A percentile compares a stretch with the other conserved stretches of the same genome.
Conservation (phyloP, 176 grass and related monocot species). For the Aechmea fasciata region DNA sequence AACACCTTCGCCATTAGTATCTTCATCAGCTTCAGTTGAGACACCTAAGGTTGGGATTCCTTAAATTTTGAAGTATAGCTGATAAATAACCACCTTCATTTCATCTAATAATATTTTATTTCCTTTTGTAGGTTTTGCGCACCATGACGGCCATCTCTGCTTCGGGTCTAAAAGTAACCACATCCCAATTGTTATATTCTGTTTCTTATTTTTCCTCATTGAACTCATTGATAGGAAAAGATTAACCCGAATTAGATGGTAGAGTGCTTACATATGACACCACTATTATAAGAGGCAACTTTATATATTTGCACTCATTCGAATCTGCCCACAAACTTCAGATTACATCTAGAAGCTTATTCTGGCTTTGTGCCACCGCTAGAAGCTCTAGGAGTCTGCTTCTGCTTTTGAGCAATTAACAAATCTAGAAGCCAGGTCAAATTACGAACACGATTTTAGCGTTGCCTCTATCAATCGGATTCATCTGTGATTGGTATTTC, state of each 20-base stretch:
- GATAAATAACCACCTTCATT: not conserved
- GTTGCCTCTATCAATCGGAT: not conserved
- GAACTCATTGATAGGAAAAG: not conserved
- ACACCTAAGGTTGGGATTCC: conserved; percentile 26
- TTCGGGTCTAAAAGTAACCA: conserved; percentile 37
- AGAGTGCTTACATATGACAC: not conserved
- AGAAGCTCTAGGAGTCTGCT: no score
- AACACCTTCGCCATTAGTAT: conserved; percentile 17
- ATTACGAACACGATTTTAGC: not conserved
- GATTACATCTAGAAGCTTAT: no score
- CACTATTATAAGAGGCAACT: not conserved
- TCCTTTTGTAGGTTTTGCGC: conserved; percentile 38
- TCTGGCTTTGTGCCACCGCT: no score
- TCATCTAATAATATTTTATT: conserved; percentile 20
- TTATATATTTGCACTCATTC: no score
- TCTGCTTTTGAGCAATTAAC: no score
- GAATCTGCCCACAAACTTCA: no score
- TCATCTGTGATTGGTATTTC: not conserved
- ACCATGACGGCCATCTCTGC: conserved; percentile 41
- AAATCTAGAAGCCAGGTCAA: no score
- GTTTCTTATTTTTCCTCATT: not conserved
- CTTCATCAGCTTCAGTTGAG: conserved; percentile 27
- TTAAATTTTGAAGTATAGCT: conserved; percentile 5
- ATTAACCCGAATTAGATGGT: not conserved
- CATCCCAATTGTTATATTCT: not conserved